These are phyloP conservation scores for Podila verticillata DNA, from an alignment of 192 early-diverging fungal genomes.

Conservation along the genomic window DNA sequence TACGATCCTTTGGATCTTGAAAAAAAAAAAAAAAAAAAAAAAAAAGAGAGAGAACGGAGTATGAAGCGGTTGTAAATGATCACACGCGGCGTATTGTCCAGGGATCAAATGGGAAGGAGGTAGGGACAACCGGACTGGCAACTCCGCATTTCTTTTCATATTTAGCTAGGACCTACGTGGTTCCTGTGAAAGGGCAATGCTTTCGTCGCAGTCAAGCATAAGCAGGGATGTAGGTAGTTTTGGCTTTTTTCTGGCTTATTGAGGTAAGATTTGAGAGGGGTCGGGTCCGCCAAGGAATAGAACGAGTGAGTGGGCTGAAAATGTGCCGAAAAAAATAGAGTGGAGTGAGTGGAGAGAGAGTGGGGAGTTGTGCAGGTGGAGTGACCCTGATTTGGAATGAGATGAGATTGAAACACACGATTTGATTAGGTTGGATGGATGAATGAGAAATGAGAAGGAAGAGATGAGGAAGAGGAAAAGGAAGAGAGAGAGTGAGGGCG, in stretches of 20 bases:
- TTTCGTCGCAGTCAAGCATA: conserved; percentile 54
- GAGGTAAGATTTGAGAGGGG: not conserved
- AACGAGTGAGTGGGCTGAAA: not conserved
- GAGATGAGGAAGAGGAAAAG: not conserved
- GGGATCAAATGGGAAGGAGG: too few species aligned
- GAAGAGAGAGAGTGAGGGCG: not conserved
- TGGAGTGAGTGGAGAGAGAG: not conserved
- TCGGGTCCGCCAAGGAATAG: not conserved
- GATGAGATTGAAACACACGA: not conserved
- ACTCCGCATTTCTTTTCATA: not conserved
- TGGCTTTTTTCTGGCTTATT: not conserved
- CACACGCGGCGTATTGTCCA: not conserved
- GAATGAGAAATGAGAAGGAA: not conserved
- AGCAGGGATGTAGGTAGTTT: conserved; percentile 6
- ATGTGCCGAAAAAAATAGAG: not conserved
- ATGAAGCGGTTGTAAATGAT: not conserved
- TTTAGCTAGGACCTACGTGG: conserved; percentile 23
- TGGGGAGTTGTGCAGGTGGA: not conserved
- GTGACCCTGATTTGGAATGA: not conserved
- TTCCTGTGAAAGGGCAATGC: conserved; percentile 45
- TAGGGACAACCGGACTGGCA: too few species aligned
- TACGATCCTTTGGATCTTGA: not conserved
- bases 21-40: conserved; percentile 8
- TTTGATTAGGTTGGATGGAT: not conserved
- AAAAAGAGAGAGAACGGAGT: not conserved